phyloP scores from a whole-genome alignment of 2,329 filamentous ascomycete genomes.

The Phaeosphaeria sp. region DNA sequence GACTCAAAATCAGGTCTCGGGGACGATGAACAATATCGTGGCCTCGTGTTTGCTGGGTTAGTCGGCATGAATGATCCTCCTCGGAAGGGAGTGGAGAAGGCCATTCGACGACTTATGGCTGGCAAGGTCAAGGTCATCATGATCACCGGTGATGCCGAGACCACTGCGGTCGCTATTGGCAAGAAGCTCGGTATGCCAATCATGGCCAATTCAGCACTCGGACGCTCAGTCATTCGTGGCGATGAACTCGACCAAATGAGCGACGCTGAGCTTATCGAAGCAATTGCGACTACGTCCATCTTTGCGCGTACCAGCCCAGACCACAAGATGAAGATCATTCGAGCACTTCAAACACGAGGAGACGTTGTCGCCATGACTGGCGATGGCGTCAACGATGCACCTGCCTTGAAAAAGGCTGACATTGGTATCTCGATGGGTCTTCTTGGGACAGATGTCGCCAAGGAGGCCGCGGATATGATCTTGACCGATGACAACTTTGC shows the following conservation, averaged over 20 bases:
- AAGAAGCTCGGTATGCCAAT: constrained; percentile 95
- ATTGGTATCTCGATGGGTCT: constrained; percentile 98
- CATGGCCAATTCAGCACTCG: constrained; percentile 62
- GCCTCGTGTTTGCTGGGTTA: constrained; percentile 86
- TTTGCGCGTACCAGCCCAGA: constrained; percentile 97
- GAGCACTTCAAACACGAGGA: constrained; percentile 86
- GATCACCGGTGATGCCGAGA: constrained; percentile 97
- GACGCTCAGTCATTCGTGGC: constrained; percentile 79
- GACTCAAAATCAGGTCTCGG: constrained; percentile 39
- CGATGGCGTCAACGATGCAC: constrained; percentile 97
- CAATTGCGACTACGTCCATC: constrained; percentile 87
- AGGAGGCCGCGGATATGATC: constrained; percentile 95
- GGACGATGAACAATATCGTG: constrained; percentile 78
- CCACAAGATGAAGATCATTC: constrained; percentile 97
- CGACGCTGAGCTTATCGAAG: constrained; percentile 80
- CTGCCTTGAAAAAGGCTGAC: constrained; percentile 94
- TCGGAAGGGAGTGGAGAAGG: constrained; percentile 84
- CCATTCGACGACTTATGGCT: constrained; percentile 87
- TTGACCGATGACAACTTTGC: constrained; percentile 88
- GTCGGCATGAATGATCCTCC: constrained; percentile 98
- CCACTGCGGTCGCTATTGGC: constrained; percentile 91
- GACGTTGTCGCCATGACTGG: constrained; percentile 99
- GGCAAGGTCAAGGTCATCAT: constrained; percentile 98
- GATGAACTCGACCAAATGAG: constrained; percentile 95
- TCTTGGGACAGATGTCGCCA: constrained; percentile 94